phyloP scores from a whole-genome alignment of 2,329 filamentous ascomycete genomes.

The Cladophialophora chaetospira region DNA sequence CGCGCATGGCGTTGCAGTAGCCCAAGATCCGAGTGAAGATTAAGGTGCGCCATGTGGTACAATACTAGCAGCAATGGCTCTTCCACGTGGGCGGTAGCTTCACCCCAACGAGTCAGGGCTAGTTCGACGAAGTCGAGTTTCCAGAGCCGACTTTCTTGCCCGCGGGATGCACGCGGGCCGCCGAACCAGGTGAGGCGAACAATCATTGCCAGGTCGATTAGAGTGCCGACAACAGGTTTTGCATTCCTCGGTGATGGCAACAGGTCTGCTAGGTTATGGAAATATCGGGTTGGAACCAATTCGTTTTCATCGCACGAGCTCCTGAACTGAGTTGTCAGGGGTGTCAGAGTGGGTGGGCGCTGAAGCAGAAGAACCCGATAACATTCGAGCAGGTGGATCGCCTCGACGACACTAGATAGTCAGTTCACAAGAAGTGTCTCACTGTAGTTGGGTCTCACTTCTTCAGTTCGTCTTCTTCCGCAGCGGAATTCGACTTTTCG shows the following conservation, averaged over 20 bases:
- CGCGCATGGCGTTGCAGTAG: not conserved
- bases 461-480: too few species aligned
- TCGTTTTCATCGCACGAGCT: not conserved
- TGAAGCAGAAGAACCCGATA: constrained; percentile 2
- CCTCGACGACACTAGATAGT: not conserved
- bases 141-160: not conserved
- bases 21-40: not conserved
- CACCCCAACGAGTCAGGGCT: constrained; percentile 5
- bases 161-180: not conserved
- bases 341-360: not conserved
- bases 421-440: too few species aligned
- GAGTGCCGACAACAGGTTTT: not conserved
- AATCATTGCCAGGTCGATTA: not conserved
- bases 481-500: too few species aligned
- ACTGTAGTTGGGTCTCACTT: too few species aligned
- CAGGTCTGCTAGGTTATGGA: not conserved
- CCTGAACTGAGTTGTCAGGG: not conserved
- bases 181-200: not conserved
- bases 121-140: constrained; percentile 9
- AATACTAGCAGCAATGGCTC: not conserved
- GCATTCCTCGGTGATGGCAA: not conserved
- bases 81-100: not conserved
- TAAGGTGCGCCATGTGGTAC: constrained; percentile 7
- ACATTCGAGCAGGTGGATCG: constrained; percentile 1
- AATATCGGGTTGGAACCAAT: not conserved